Evolutionary conservation across 2,329 filamentous ascomycete genomes (phyloP), one percentile per base, ranked within the genome.

Genomic region (Trichophyton schoenleinii): DNA sequence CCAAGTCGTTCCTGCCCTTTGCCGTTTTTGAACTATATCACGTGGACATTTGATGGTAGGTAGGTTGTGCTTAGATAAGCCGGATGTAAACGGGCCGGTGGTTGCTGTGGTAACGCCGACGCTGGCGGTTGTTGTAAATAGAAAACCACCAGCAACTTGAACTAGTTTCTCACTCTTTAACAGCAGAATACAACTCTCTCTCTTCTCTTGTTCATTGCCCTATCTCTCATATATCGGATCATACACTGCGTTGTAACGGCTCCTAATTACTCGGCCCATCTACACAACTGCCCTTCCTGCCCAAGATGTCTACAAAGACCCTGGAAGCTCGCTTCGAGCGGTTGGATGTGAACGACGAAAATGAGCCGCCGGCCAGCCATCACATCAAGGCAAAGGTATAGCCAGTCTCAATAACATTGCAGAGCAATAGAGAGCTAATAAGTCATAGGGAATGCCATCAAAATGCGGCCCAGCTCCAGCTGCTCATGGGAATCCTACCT

Each of bases 311-410:
- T 66, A 83, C 88, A 63, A 84, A 88, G 68, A 85, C 84, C 59
- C 80, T 97, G 55, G 92, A 96, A 77, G 80, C 88, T 75, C 88
- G 89, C 69, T 89, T 97, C 71, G 91, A 96, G 84, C 87, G 86
- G 74, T 83, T 96, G 77, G 87, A 88, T 20, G 89, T 96, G 64
- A 87, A 88, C 68, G 91, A 96, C 71, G 91, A 96, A 75, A 95
- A 92, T 71, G 87, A 89, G 63, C 75, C 78, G 36, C 77, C 64
- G 18, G 60, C 77, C 60, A 78, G 76, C 64, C 65, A 72, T 28
- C 86, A 88, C 72, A 79, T 83, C 67, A 95, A 95, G 76, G 75
- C 83, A 64, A 95, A 95, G 85, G 91, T 92, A 79, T 20, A 8
- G 36, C 15, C n/a, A n/a, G 8, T 6, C 6, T 7, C 31, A 28